These are phyloP conservation scores for Solidago caesia DNA, from an alignment of 129 eudicot species.

Conservation along the genomic window DNA sequence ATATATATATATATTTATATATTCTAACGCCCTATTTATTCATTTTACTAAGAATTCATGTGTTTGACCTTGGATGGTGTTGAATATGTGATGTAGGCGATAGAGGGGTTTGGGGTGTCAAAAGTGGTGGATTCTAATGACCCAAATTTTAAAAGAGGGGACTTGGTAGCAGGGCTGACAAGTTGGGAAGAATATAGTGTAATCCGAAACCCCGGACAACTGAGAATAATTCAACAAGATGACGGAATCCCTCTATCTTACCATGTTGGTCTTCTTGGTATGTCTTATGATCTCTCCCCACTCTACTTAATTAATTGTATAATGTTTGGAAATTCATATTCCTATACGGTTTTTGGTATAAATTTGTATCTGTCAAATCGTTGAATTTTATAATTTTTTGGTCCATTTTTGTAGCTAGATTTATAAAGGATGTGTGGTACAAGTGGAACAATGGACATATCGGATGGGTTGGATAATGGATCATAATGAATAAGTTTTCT, in stretches of 20 bases:
- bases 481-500: too few species aligned
- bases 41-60: too few species aligned
- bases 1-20: too few species aligned
- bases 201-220: slow-evolving; percentile 41
- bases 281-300: background rate
- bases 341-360: too few species aligned
- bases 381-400: too few species aligned
- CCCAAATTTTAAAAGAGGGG: slow-evolving; percentile 67
- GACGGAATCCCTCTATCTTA: slow-evolving; percentile 69
- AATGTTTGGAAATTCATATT: background rate
- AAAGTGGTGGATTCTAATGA: slow-evolving; percentile 73
- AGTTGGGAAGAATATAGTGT: slow-evolving; percentile 91
- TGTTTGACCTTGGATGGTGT: too few species aligned
- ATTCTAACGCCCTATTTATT: too few species aligned
- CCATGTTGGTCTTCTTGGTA: slow-evolving; percentile 86
- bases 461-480: too few species aligned
- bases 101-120: slow-evolving; percentile 86
- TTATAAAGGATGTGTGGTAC: too few species aligned
- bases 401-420: too few species aligned
- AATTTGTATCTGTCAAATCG: too few species aligned
- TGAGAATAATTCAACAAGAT: slow-evolving; percentile 57
- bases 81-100: slow-evolving; percentile 34
- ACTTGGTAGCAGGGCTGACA: slow-evolving; percentile 61
- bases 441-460: too few species aligned
- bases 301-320: background rate